A percentile compares a stretch with the other conserved stretches of the same genome.
phyloP scores from a whole-genome alignment of 176 grass and related monocot species.

The Phoenix dactylifera region DNA sequence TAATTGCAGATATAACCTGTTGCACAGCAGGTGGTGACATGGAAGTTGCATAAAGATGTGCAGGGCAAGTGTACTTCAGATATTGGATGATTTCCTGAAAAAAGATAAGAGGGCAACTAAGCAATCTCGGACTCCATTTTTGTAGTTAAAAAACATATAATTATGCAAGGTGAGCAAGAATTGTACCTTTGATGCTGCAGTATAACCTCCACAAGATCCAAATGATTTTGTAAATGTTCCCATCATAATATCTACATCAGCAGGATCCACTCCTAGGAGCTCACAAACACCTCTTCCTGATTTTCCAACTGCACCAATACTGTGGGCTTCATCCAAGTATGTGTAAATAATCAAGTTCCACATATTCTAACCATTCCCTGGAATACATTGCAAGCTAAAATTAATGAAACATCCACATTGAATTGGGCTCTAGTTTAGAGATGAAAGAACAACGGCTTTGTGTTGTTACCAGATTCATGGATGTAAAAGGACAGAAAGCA shows the following conservation, averaged over 20 bases:
- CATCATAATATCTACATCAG: conserved; percentile 96
- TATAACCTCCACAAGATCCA: conserved; percentile 86
- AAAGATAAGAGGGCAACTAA: conserved; percentile 8
- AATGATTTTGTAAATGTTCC: conserved; percentile 98
- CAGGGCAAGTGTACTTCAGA: conserved; percentile 67
- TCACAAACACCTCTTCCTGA: conserved; percentile 79
- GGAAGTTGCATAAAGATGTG: conserved; percentile 93
- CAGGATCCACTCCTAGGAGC: conserved; percentile 75
- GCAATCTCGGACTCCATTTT: no score
- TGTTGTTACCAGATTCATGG: no score
- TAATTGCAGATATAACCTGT: conserved; percentile 85
- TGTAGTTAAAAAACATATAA: no score
- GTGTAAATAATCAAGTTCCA: conserved; percentile 31
- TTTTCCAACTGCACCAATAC: conserved; percentile 89
- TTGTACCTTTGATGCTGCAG: conserved; percentile 79
- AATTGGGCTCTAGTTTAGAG: no score
- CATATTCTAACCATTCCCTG: no score
- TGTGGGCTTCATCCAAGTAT: conserved; percentile 93
- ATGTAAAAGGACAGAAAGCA: no score
- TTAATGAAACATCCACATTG: no score
- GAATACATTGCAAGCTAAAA: no score
- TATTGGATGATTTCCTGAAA: conserved; percentile 80
- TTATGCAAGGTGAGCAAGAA: not conserved
- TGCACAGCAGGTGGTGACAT: conserved; percentile 94
- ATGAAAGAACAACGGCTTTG: no score